phyloP scores from a whole-genome alignment of 1,139 yeast genomes.

The Taphrina wiesneri region DNA sequence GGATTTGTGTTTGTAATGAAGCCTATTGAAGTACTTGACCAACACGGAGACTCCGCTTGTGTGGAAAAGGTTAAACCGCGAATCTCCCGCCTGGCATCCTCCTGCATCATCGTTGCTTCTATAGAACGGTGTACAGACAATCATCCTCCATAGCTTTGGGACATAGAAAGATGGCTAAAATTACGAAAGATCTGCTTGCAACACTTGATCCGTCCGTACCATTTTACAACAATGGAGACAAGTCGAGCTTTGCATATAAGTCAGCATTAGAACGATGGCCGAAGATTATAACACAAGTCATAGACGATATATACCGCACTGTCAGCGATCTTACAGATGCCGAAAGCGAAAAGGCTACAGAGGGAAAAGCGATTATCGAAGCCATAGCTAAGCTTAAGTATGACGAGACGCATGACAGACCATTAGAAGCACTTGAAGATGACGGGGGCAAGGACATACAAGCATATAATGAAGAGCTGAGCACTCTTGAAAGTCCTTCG shows the following conservation, averaged over 20 bases:
- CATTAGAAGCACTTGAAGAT: slow-evolving; percentile 35
- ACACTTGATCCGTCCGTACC: slow-evolving; percentile 16
- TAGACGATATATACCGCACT: slow-evolving; percentile 58
- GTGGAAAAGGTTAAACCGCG: neutral
- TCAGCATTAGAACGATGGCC: slow-evolving; percentile 90
- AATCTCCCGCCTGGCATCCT: neutral
- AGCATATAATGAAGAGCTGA: slow-evolving; percentile 49
- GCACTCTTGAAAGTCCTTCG: slow-evolving; percentile 49
- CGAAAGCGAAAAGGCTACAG: slow-evolving; percentile 41
- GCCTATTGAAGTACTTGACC: too few species aligned
- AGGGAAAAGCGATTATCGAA: slow-evolving; percentile 47
- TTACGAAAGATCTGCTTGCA: slow-evolving; percentile 10
- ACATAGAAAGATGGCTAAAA: neutral
- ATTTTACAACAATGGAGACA: slow-evolving; percentile 58
- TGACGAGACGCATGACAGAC: slow-evolving; percentile 45
- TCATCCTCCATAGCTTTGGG: neutral
- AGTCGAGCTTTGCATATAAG: slow-evolving; percentile 73
- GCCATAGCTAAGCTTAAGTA: slow-evolving; percentile 46
- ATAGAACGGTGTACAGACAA: too few species aligned
- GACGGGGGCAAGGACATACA: slow-evolving; percentile 43
- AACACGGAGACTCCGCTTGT: neutral
- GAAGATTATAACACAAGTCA: slow-evolving; percentile 61
- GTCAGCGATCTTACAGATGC: slow-evolving; percentile 35
- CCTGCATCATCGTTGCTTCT: too few species aligned
- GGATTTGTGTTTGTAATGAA: too few species aligned